A percentile compares a stretch with the other conserved stretches of the same genome.
Evolutionary conservation across 202 grass and related monocot species (phyloP).

Genomic region (Bolboschoenoplectus hybrid): DNA sequence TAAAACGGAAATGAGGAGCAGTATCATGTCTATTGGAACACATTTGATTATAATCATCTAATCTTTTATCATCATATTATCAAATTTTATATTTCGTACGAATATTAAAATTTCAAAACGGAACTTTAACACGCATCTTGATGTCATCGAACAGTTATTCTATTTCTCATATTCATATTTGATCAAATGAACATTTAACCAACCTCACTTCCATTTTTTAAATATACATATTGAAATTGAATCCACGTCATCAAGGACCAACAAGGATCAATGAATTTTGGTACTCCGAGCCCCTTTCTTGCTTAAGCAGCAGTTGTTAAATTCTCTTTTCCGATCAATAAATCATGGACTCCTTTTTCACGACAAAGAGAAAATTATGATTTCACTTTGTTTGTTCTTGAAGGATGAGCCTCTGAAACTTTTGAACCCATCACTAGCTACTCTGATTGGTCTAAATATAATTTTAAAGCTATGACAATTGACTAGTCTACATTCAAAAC

Average conservation of each 20-base stretch:
- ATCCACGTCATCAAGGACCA: neutral
- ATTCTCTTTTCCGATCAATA: neutral
- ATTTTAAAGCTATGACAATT: neutral
- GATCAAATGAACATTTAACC: too few species aligned
- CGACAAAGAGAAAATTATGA: neutral
- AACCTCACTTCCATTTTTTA: too few species aligned
- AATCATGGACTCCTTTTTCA: neutral
- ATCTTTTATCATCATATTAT: too few species aligned
- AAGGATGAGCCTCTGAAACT: slow-evolving; percentile 2
- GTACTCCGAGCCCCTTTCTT: neutral
- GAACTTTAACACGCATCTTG: too few species aligned
- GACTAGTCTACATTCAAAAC: neutral
- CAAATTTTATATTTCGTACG: too few species aligned
- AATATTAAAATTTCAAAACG: too few species aligned
- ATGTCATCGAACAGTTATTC: too few species aligned
- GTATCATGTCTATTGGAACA: too few species aligned
- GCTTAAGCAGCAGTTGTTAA: neutral
- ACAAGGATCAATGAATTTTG: neutral
- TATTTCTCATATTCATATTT: too few species aligned
- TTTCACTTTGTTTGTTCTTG: slow-evolving; percentile 25
- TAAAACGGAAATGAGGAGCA: too few species aligned
- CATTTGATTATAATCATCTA: too few species aligned
- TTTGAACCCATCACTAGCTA: neutral
- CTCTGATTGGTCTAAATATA: neutral
- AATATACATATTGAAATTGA: neutral